Evolutionary conservation across 352 stramenopile species (phyloP).

Genomic region (Pythium utonaiense): DNA sequence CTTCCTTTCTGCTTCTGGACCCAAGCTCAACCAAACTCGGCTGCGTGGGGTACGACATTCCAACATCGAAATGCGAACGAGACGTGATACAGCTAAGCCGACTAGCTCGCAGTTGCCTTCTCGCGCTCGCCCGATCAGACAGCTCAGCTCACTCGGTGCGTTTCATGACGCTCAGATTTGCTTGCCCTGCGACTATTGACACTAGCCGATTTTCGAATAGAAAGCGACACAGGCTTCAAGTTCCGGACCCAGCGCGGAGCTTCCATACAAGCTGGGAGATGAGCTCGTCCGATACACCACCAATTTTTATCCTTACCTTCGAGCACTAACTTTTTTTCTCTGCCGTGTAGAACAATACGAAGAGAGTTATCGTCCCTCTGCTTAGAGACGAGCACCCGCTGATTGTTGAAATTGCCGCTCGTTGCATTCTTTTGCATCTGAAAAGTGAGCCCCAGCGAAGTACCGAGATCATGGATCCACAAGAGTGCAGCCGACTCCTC

Average conservation of each 20-base stretch:
- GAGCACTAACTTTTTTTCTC: no score
- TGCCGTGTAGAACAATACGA: slow-evolving; percentile 3
- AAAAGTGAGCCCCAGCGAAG: not conserved
- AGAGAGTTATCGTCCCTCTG: slow-evolving; percentile 9
- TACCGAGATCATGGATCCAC: not conserved
- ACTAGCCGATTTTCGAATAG: no score
- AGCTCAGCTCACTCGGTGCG: not conserved
- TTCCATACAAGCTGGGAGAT: slow-evolving; percentile 5
- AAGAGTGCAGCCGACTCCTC: slow-evolving; percentile 1
- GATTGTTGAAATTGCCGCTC: slow-evolving; percentile 2
- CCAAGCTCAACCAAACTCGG: no score
- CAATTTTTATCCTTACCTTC: no score
- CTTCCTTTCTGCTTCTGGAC: not conserved
- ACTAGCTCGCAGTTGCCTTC: slow-evolving; percentile 7
- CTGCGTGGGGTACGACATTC: slow-evolving; percentile 3
- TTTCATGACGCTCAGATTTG: not conserved
- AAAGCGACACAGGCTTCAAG: not conserved
- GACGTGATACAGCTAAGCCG: slow-evolving; percentile 13
- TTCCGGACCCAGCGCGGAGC: not conserved
- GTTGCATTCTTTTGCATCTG: slow-evolving; percentile 13
- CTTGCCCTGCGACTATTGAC: not conserved
- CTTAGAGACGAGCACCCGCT: slow-evolving; percentile 8
- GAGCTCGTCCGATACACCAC: slow-evolving; percentile 4
- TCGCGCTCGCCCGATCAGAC: not conserved
- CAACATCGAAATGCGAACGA: slow-evolving; percentile 1